Percentiles rank a stretch among this genome's conserved stretches.
Conservation (phyloP, 2,329 filamentous ascomycete genomes). For the Trichoderma cornu-damae region DNA sequence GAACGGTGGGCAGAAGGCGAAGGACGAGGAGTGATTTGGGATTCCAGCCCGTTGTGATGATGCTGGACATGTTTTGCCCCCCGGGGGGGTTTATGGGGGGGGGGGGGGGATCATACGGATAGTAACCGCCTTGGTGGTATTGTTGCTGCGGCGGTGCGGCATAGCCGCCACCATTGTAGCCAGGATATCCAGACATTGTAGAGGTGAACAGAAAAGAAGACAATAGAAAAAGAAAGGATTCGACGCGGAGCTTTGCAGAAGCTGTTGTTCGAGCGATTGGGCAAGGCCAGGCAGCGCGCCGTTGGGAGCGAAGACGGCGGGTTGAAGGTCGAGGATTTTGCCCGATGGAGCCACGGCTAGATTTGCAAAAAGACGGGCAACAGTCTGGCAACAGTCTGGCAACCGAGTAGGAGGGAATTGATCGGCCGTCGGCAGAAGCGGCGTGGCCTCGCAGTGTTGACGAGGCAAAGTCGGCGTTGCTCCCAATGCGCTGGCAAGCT, state of each 20-base stretch:
- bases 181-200: constrained; percentile 17
- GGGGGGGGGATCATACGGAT: constrained; percentile 43
- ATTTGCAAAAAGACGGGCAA: background rate
- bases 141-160: constrained; percentile 17
- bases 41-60: background rate
- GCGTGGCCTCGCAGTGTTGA: background rate
- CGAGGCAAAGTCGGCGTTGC: background rate
- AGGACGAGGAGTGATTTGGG: background rate
- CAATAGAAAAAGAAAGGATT: too few species aligned
- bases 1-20: background rate
- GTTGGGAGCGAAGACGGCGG: background rate
- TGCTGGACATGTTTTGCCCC: constrained; percentile 8
- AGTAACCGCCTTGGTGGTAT: constrained; percentile 40
- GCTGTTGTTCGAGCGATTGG: background rate
- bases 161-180: constrained; percentile 17
- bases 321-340: background rate
- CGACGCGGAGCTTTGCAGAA: constrained; percentile 1
- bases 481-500: constrained; percentile 11
- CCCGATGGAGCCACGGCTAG: background rate
- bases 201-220: background rate
- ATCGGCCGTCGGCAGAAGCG: background rate
- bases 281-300: constrained; percentile 14
- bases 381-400: background rate
- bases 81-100: too few species aligned
- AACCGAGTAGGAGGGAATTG: background rate